Conservation (phyloP, 192 early-diverging fungal genomes). For the Backusella luteola region DNA sequence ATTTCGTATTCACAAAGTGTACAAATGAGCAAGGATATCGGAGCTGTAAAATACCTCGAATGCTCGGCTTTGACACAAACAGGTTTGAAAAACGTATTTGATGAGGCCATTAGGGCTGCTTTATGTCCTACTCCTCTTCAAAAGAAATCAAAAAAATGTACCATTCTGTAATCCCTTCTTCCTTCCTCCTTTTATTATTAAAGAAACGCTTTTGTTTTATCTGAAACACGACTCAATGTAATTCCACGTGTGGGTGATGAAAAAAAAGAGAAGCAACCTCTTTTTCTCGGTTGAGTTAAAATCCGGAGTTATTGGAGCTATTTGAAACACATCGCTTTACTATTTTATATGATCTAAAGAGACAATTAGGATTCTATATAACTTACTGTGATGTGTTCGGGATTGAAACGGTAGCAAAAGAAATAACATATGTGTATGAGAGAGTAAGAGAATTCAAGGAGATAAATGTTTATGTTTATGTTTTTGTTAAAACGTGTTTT, state of each 20-base stretch:
- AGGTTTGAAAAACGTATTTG: conserved; percentile 91
- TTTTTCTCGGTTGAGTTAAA: not conserved
- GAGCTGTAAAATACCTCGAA: conserved; percentile 83
- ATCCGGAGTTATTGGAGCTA: not conserved
- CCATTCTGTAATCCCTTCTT: conserved; percentile 53
- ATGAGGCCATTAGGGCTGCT: conserved; percentile 88
- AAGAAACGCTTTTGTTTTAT: not conserved
- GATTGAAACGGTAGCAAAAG: not conserved
- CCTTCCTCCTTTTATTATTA: not conserved
- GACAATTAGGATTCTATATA: not conserved
- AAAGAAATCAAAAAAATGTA: conserved; percentile 62
- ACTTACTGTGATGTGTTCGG: not conserved
- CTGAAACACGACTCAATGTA: not conserved
- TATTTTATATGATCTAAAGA: not conserved
- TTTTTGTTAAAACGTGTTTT: not conserved
- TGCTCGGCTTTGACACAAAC: conserved; percentile 92
- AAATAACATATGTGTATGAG: no score
- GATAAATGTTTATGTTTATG: not conserved
- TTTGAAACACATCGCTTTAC: not conserved
- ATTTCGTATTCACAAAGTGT: conserved; percentile 78
- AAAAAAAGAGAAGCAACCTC: not conserved
- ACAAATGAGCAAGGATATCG: conserved; percentile 75
- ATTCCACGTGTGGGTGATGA: not conserved
- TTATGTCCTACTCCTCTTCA: conserved; percentile 54
- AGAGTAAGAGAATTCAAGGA: not conserved